Evolutionary conservation across 2,329 filamentous ascomycete species (phyloP).

Genomic region (Amphichorda felina): DNA sequence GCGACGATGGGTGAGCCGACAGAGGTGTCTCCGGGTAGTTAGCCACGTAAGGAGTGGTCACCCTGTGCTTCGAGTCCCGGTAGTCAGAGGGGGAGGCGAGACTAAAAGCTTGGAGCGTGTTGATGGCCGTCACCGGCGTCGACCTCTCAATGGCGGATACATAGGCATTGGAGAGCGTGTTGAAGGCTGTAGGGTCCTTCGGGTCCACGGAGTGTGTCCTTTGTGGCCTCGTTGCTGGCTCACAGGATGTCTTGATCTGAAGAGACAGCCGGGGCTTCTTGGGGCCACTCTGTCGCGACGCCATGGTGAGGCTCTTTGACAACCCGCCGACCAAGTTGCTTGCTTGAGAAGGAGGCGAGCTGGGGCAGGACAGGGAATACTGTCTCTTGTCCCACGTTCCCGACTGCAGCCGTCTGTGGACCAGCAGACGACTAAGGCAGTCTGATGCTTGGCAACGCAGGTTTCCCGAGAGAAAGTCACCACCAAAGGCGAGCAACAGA

Average conservation of each 20-base stretch:
- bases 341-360: too few relatives aligned
- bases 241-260: constrained; percentile 35
- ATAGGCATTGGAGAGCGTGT: constrained; percentile 55
- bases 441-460: too few relatives aligned
- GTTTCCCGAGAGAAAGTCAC: constrained; percentile 11
- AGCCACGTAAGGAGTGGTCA: constrained; percentile 31
- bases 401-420: constrained; percentile 3
- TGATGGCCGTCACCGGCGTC: constrained; percentile 38
- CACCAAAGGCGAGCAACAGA: constrained; percentile 4
- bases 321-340: neutral
- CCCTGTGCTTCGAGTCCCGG: constrained; percentile 17
- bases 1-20: constrained; percentile 37
- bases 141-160: constrained; percentile 49
- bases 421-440: constrained; percentile 2
- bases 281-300: constrained; percentile 21
- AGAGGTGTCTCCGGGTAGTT: constrained; percentile 41
- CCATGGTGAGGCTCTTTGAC: constrained; percentile 17
- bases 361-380: too few relatives aligned
- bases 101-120: constrained; percentile 21
- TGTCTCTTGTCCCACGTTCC: too few relatives aligned
- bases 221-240: constrained; percentile 20
- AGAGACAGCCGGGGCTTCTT: constrained; percentile 46
- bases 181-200: constrained; percentile 50
- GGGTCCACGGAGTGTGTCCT: constrained; percentile 30
- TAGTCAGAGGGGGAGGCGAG: constrained; percentile 16